A percentile compares a stretch with the other conserved stretches of the same genome.
Evolutionary conservation across 768 basidiomycete genomes (phyloP).

Genomic region (Cubamyces lactineus): DNA sequence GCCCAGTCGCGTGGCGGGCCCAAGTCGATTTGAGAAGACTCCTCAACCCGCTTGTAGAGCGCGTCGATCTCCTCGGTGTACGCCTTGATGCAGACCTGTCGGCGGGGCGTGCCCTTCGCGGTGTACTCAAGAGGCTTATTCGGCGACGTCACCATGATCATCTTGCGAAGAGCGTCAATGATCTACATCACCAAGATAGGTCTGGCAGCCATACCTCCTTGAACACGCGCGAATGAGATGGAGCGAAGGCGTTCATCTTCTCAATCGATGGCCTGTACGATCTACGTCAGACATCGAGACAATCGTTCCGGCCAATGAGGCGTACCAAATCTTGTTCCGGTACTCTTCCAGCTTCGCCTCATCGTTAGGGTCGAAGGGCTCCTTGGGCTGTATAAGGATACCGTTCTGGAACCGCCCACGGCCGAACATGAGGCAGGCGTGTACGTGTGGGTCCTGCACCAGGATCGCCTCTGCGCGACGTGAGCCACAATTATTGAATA

Average conservation of each 20-base stretch:
- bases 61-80: constrained; percentile 48
- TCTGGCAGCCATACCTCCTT: constrained; percentile 42
- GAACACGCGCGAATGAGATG: constrained; percentile 49
- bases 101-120: constrained; percentile 37
- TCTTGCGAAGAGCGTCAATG: constrained; percentile 28
- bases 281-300: no score
- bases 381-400: constrained; percentile 43
- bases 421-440: constrained; percentile 44
- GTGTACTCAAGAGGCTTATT: constrained; percentile 39
- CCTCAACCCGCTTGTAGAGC: constrained; percentile 39
- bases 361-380: constrained; percentile 39
- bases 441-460: constrained; percentile 37
- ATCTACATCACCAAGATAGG: not conserved
- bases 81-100: constrained; percentile 31
- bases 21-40: constrained; percentile 38
- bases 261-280: constrained; percentile 37
- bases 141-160: constrained; percentile 38
- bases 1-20: constrained; percentile 35
- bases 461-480: constrained; percentile 40
- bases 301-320: no score
- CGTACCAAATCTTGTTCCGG: constrained; percentile 41
- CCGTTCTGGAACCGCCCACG: constrained; percentile 45
- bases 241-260: constrained; percentile 45
- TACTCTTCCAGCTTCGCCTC: constrained; percentile 35
- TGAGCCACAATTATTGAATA: not conserved